These are phyloP conservation scores for Hypoxylon rickii DNA, from an alignment of 495 filamentous ascomycete genomes.

Conservation along the genomic window DNA sequence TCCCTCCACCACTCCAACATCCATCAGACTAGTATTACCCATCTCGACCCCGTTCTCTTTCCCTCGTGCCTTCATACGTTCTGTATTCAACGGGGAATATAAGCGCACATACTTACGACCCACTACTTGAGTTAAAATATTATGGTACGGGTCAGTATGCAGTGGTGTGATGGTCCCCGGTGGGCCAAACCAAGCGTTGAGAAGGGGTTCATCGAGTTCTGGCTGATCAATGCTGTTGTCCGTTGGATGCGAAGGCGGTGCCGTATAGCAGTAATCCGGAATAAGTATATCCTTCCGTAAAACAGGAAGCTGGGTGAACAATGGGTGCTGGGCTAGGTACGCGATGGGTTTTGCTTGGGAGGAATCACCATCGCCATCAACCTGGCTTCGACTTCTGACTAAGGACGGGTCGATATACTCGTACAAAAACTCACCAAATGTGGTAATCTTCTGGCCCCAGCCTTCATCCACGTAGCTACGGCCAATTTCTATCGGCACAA, in stretches of 20 bases:
- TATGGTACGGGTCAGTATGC: slow-evolving; percentile 94
- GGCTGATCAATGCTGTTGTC: slow-evolving; percentile 56
- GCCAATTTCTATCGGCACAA: slow-evolving; percentile 90
- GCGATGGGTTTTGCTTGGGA: slow-evolving; percentile 46
- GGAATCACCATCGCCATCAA: slow-evolving; percentile 5
- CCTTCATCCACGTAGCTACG: slow-evolving; percentile 82
- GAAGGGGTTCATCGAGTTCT: slow-evolving; percentile 55
- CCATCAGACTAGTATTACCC: slow-evolving; percentile 83
- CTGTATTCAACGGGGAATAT: slow-evolving; percentile 69
- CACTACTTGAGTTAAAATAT: slow-evolving; percentile 87
- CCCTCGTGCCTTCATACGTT: slow-evolving; percentile 65
- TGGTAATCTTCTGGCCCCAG: slow-evolving; percentile 85
- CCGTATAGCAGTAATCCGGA: slow-evolving; percentile 85
- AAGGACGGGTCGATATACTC: slow-evolving; percentile 52
- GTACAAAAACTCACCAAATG: slow-evolving; percentile 73
- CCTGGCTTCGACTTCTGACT: neutral
- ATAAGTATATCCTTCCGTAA: slow-evolving; percentile 75
- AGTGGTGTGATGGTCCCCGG: slow-evolving; percentile 85
- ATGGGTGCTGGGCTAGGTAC: slow-evolving; percentile 90
- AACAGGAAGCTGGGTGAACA: slow-evolving; percentile 80
- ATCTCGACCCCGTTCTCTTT: slow-evolving; percentile 81
- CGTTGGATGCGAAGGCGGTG: slow-evolving; percentile 58
- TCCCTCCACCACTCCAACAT: slow-evolving; percentile 65
- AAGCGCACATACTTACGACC: slow-evolving; percentile 89
- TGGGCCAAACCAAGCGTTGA: slow-evolving; percentile 96